Percentiles rank a stretch among this genome's conserved stretches.
Evolutionary conservation across 345 rosid genomes (phyloP).

Genomic region (Hevea brasiliensis): DNA sequence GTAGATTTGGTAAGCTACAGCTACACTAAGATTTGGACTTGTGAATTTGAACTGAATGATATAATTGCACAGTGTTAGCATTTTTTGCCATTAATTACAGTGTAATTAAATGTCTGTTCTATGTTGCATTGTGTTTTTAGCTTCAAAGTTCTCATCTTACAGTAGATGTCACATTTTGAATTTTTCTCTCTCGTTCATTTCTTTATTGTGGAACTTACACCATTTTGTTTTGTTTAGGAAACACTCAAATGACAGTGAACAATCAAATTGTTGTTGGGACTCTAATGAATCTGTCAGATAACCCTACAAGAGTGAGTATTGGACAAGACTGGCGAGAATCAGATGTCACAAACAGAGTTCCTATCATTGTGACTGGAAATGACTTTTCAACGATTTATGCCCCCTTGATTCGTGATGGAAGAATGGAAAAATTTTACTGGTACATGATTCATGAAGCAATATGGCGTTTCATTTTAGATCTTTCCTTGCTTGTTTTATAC

Average conservation of each 20-base stretch:
- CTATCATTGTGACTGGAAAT: constrained; percentile 87
- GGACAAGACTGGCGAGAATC: constrained; percentile 97
- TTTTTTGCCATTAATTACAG: background rate
- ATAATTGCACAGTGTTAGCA: background rate
- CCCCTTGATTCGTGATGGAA: constrained; percentile 97
- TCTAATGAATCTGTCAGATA: constrained; percentile 86
- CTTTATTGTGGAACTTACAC: background rate
- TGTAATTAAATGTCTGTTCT: background rate
- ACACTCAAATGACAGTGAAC: constrained; percentile 93
- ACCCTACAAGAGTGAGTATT: constrained; percentile 90
- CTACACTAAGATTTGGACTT: background rate
- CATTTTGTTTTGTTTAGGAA: constrained; percentile 42
- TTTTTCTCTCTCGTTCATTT: background rate
- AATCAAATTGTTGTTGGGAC: constrained; percentile 94
- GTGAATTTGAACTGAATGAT: constrained; percentile 8
- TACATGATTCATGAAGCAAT: constrained; percentile 25
- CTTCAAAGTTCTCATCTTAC: background rate
- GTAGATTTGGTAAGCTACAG: constrained; percentile 81
- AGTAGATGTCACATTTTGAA: background rate
- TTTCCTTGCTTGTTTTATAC: background rate
- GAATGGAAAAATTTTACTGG: constrained; percentile 98
- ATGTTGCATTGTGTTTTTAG: background rate
- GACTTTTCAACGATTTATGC: constrained; percentile 87
- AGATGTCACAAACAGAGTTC: constrained; percentile 75
- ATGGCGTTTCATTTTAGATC: background rate